phyloP scores from a whole-genome alignment of 345 rosid species.

The Draba incana region DNA sequence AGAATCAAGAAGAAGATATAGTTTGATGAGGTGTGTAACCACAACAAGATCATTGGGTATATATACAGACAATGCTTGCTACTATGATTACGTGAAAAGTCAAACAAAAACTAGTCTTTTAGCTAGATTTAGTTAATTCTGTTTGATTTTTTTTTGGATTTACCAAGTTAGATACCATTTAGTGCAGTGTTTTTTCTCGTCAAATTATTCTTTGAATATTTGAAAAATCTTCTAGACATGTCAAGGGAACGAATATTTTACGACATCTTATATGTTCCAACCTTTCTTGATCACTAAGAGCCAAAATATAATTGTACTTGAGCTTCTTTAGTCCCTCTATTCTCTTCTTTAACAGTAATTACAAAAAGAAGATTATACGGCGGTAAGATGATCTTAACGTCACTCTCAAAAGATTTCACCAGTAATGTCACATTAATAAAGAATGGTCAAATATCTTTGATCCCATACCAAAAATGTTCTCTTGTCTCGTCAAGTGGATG shows the following conservation, averaged over 20 bases:
- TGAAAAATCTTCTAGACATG: slow-evolving; percentile 20
- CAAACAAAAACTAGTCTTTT: neutral
- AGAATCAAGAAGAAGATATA: slow-evolving; percentile 31
- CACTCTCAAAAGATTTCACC: slow-evolving; percentile 27
- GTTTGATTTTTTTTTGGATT: slow-evolving; percentile 1
- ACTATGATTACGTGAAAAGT: neutral
- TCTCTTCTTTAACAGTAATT: neutral
- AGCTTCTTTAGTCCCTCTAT: slow-evolving; percentile 12
- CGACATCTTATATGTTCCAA: neutral
- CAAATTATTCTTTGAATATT: slow-evolving; percentile 22
- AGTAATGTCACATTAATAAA: slow-evolving; percentile 34
- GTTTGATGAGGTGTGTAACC: slow-evolving; percentile 17
- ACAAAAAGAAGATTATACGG: slow-evolving; percentile 24
- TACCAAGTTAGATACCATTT: neutral
- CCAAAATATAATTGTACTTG: slow-evolving; percentile 15
- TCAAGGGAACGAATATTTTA: slow-evolving; percentile 5
- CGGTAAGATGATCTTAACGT: slow-evolving; percentile 30
- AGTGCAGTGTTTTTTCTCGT: neutral
- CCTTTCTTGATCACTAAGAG: slow-evolving; percentile 33
- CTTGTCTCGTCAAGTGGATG: slow-evolving; percentile 36
- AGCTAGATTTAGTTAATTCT: slow-evolving; percentile 5
- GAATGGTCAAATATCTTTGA: slow-evolving; percentile 32
- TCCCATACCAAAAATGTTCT: slow-evolving; percentile 24
- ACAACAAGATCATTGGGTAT: slow-evolving; percentile 23
- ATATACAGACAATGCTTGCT: slow-evolving; percentile 23